Percentiles rank a stretch among this genome's conserved stretches.
These are phyloP conservation scores for Schwanniomyces occidentalis DNA, from an alignment of 805 yeast genomes.

Conservation along the genomic window DNA sequence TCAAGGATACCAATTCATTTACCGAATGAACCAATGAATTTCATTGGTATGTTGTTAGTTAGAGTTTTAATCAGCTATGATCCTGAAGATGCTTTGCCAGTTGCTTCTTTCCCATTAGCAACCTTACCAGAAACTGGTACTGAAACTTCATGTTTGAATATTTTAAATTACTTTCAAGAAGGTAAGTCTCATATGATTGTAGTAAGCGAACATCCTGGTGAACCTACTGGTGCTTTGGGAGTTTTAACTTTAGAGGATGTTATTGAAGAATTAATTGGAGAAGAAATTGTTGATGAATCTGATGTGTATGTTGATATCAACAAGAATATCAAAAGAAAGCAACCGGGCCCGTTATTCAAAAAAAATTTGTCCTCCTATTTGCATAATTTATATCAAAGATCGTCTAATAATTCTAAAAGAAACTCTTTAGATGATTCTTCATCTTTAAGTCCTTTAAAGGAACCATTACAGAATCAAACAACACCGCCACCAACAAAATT, in stretches of 20 bases:
- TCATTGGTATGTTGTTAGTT: conserved; percentile 92
- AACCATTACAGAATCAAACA: conserved; percentile 2
- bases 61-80: conserved; percentile 92
- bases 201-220: conserved; percentile 84
- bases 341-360: conserved; percentile 75
- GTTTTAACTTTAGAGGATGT: conserved; percentile 94
- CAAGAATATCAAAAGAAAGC: conserved; percentile 75
- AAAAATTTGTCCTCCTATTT: conserved; percentile 68
- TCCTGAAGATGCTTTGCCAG: conserved; percentile 93
- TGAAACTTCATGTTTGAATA: conserved; percentile 90
- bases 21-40: conserved; percentile 86
- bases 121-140: conserved; percentile 93
- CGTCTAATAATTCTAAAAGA: conserved; percentile 37
- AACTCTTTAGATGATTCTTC: conserved; percentile 38
- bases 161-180: conserved; percentile 93
- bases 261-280: conserved; percentile 97
- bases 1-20: conserved; percentile 92
- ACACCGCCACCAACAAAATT: conserved; percentile 5
- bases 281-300: conserved; percentile 94
- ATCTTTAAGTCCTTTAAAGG: conserved; percentile 8
- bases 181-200: conserved; percentile 98
- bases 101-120: conserved; percentile 91
- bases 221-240: conserved; percentile 80
- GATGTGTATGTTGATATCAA: conserved; percentile 92
- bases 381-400: conserved; percentile 55